Evolutionary conservation across 2,329 filamentous ascomycete genomes (phyloP).

Genomic region (Cladosporium sp.): DNA sequence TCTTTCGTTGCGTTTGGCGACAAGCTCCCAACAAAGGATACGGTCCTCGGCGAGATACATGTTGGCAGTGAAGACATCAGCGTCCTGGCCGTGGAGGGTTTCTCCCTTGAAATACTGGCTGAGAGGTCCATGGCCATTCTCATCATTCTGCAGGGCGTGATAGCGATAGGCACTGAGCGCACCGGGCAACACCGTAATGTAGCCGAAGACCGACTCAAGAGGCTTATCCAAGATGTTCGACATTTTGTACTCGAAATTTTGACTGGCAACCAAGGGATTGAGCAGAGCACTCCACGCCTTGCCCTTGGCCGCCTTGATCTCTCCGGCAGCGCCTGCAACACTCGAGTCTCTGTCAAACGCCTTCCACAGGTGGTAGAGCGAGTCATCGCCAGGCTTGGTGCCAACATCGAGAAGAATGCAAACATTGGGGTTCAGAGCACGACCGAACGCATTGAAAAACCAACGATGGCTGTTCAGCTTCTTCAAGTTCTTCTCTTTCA

Average conservation of each 20-base stretch:
- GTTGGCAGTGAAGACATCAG: conserved; percentile 96
- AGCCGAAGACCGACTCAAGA: conserved; percentile 93
- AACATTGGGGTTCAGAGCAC: conserved; percentile 88
- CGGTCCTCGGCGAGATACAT: conserved; percentile 91
- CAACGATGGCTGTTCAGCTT: conserved; percentile 98
- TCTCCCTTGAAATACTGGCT: conserved; percentile 99
- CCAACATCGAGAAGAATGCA: conserved; percentile 97
- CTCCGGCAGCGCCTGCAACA: conserved; percentile 92
- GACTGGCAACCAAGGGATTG: conserved; percentile 91
- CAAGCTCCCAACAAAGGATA: conserved; percentile 90
- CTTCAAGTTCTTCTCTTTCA: conserved; percentile 96
- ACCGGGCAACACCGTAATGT: conserved; percentile 94
- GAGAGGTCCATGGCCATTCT: conserved; percentile 88
- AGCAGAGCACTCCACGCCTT: conserved; percentile 76
- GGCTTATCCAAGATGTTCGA: conserved; percentile 98
- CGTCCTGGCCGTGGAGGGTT: conserved; percentile 90
- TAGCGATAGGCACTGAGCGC: conserved; percentile 94
- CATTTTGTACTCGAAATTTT: conserved; percentile 99
- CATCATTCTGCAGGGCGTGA: conserved; percentile 93
- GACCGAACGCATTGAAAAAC: conserved; percentile 99
- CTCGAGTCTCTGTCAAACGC: conserved; percentile 97
- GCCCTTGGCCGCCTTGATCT: conserved; percentile 97
- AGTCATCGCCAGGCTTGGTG: conserved; percentile 81
- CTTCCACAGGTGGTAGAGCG: conserved; percentile 98
- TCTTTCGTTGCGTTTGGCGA: conserved; percentile 88